These are phyloP conservation scores for Globisporangium takayamanum DNA, from an alignment of 352 stramenopile genomes.

Conservation along the genomic window DNA sequence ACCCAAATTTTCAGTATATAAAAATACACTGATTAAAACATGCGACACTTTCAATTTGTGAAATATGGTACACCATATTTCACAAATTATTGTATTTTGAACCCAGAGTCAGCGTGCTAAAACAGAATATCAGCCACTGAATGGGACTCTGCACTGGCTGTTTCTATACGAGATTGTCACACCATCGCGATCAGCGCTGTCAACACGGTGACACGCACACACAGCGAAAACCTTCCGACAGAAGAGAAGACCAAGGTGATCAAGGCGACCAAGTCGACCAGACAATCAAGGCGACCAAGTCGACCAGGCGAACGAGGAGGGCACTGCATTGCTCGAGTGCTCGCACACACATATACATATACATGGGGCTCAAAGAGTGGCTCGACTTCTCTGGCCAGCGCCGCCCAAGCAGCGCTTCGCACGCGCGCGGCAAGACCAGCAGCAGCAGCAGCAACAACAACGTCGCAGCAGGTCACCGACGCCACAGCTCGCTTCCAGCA, in stretches of 20 bases:
- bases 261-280: background rate
- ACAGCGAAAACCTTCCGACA: background rate
- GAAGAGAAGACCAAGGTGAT: background rate
- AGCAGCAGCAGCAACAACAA: conserved; percentile 1
- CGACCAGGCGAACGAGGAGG: background rate
- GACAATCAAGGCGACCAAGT: background rate
- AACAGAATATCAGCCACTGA: background rate
- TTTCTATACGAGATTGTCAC: background rate
- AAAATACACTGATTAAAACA: background rate
- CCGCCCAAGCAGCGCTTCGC: conserved; percentile 4
- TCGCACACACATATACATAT: background rate
- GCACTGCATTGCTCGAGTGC: background rate
- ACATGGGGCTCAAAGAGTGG: conserved; percentile 66
- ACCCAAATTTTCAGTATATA: background rate
- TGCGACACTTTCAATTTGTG: background rate
- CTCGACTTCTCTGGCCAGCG: conserved; percentile 33
- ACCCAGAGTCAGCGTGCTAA: background rate
- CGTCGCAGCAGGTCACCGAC: conserved; percentile 1
- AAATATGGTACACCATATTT: background rate
- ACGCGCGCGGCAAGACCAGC: conserved; percentile 2
- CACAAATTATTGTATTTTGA: background rate
- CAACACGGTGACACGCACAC: too few species aligned
- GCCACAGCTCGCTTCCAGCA: conserved; percentile 8
- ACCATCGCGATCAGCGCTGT: too few species aligned
- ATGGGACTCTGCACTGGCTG: background rate